Evolutionary conservation across 257 asterid species (phyloP).

Genomic region (Thymus quinquecostatus): DNA sequence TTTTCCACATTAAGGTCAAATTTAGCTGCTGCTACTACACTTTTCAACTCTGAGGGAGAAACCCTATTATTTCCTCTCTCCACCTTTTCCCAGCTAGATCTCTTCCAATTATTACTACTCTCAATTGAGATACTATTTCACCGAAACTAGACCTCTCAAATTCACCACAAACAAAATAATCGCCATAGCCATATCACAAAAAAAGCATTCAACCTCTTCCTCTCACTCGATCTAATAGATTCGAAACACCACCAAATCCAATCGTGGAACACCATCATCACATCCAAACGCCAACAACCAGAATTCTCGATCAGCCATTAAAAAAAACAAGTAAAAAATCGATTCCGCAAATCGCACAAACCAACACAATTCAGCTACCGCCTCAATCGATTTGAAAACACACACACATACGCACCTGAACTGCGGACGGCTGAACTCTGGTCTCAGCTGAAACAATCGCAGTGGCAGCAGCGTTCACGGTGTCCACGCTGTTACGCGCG

Average conservation of each 20-base stretch:
- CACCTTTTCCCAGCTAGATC: constrained; percentile 16
- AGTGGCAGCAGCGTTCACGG: constrained; percentile 94
- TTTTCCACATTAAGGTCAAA: constrained; percentile 39
- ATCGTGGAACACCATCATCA: background rate
- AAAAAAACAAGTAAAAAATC: constrained; percentile 1
- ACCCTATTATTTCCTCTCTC: background rate
- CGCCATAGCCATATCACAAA: background rate
- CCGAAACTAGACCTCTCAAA: constrained; percentile 34
- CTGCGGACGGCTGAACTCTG: constrained; percentile 84
- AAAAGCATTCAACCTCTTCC: constrained; percentile 7
- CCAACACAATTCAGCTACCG: background rate
- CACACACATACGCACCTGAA: constrained; percentile 53
- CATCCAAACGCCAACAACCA: background rate
- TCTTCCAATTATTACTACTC: constrained; percentile 12
- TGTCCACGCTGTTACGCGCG: constrained; percentile 80
- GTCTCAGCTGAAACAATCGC: constrained; percentile 89
- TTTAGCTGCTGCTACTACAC: constrained; percentile 36
- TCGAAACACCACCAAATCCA: constrained; percentile 20
- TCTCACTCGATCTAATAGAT: constrained; percentile 33
- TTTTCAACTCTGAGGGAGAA: background rate
- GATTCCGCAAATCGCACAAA: constrained; percentile 19
- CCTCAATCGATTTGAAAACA: background rate
- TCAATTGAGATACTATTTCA: background rate
- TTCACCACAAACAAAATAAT: constrained; percentile 20
- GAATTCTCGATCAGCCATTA: constrained; percentile 26